These are phyloP conservation scores for Copromyces sp. DNA, from an alignment of 495 filamentous ascomycete genomes.

Conservation along the genomic window DNA sequence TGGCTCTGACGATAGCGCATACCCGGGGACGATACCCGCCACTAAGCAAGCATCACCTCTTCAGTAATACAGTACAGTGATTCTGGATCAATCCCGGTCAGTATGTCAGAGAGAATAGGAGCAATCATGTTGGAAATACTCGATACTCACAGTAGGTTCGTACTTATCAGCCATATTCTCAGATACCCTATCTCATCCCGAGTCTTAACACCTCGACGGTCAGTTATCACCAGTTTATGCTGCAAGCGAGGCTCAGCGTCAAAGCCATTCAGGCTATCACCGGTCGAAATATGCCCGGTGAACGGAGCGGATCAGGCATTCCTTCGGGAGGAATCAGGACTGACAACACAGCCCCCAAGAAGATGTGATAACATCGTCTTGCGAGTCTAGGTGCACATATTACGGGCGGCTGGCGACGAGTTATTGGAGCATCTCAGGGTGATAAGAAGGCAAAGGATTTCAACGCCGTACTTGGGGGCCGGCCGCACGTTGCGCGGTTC, in stretches of 20 bases:
- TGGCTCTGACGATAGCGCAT: not conserved
- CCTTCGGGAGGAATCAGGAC: not conserved
- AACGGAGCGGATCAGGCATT: not conserved
- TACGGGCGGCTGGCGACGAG: not conserved
- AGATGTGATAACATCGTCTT: not conserved
- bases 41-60: not conserved
- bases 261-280: not conserved
- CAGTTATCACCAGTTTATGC: not conserved
- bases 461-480: not conserved
- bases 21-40: not conserved
- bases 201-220: not conserved
- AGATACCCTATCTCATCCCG: not conserved
- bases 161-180: not conserved
- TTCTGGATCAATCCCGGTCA: not conserved
- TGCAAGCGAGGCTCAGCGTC: not conserved
- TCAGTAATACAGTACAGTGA: not conserved
- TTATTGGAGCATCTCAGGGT: not conserved
- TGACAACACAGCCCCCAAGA: not conserved
- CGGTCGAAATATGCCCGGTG: not conserved
- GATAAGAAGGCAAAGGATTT: not conserved
- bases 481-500: not conserved
- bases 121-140: not conserved
- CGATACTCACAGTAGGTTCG: not conserved
- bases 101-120: not conserved
- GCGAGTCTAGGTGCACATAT: not conserved